Evolutionary conservation across 306 rosid genomes (phyloP), one percentile per base, ranked within the genome.

Genomic region (Luffa acutangula): DNA sequence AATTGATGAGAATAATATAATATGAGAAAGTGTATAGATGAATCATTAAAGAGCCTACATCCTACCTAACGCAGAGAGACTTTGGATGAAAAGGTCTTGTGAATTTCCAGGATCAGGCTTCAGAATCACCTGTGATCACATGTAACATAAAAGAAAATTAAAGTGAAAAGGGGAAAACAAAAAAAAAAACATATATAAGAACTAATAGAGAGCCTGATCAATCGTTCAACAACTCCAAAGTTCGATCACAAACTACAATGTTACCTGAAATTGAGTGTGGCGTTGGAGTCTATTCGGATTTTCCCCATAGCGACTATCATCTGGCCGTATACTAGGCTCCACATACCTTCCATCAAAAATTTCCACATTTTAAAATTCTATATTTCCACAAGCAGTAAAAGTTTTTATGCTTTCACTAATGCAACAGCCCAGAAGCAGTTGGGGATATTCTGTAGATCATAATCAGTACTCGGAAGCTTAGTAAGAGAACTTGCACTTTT

Each of bases 71-170:
- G 98, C 97, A 49, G 98, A 89, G 57, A 94, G 87, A 88, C 98
- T 94, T 80, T 73, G 83, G 71, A 94, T 92, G 80, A 87, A 92
- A 85, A 94, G 97, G 85, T 92, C 98, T 88, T 92, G 98, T 1
- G 98, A 92, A 83, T 94, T 94, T 86, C 97, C 98, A 83, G 98
- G 98, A 85, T 94, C 98, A 80, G 98, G 98, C 93, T 94, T 91
- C 84, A 94, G 85, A 82, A 94, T 94, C 80, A 94, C 98, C 97
- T 89, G 90, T 84, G 60, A 76, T 79, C 73, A 79, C 31, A 89
- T 58, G 43, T 45, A 71, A 80, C 49, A 59, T 53, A 83, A 76
- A 78, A 36, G 51, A 59, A 41, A 83, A 66, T 45, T 72, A 67
- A 80, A 65, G 18, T 70, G 53, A 25, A 42, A 71, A 83, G 70